Percentiles rank a stretch among this genome's conserved stretches.
These are phyloP conservation scores for Xylaria castorea DNA, from an alignment of 495 filamentous ascomycete species.

Conservation along the genomic window DNA sequence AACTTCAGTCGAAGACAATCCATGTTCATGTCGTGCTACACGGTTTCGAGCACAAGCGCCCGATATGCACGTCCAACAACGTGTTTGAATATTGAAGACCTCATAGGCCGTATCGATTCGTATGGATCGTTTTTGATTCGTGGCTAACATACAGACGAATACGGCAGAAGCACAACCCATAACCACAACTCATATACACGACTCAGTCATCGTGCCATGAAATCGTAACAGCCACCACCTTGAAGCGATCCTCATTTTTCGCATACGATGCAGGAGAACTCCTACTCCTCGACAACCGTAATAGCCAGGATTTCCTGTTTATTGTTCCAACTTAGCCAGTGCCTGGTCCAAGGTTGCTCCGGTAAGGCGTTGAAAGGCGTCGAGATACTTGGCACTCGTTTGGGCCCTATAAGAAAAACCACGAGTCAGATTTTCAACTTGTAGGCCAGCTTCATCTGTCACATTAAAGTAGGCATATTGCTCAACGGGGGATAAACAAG, in stretches of 20 bases:
- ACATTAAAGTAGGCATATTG: background rate
- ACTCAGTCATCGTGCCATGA: background rate
- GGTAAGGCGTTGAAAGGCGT: conserved; percentile 51
- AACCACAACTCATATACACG: background rate
- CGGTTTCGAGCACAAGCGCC: background rate
- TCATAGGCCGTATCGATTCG: background rate
- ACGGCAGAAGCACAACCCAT: background rate
- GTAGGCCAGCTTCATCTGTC: background rate
- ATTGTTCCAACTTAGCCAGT: conserved; percentile 33
- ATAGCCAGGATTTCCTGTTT: background rate
- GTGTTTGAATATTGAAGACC: background rate
- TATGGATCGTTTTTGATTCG: background rate
- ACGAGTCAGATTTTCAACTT: background rate
- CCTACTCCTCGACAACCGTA: background rate
- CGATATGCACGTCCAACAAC: background rate
- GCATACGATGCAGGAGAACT: background rate
- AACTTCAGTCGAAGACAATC: background rate
- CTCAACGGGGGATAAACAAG: conserved; percentile 65
- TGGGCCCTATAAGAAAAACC: background rate
- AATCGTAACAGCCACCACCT: conserved; percentile 6
- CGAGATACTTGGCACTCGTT: conserved; percentile 43
- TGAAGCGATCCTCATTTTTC: background rate
- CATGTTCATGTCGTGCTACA: background rate
- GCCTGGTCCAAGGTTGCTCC: conserved; percentile 53
- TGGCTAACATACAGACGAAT: background rate